These are phyloP conservation scores for Metrosideros polymorpha DNA, from an alignment of 441 rosid species.

Conservation along the genomic window DNA sequence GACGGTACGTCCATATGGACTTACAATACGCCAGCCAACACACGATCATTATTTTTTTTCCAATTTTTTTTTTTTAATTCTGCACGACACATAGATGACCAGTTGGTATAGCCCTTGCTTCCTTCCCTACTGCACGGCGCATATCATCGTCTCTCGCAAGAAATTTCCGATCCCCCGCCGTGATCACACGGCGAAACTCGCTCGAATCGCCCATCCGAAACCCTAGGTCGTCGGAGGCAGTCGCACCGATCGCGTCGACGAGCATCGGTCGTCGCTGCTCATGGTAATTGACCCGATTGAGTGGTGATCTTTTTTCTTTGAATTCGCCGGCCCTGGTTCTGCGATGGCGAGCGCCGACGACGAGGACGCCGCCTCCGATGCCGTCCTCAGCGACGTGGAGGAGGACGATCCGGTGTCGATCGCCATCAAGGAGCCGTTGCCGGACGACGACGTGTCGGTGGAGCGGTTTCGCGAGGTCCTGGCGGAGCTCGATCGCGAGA, in stretches of 20 bases:
- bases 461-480: conserved; percentile 50
- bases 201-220: background rate
- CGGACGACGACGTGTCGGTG: conserved; percentile 31
- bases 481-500: conserved; percentile 80
- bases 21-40: background rate
- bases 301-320: background rate
- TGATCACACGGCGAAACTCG: background rate
- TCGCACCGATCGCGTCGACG: background rate
- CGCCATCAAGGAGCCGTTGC: conserved; percentile 21
- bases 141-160: background rate
- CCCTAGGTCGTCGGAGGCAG: background rate
- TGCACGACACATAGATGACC: background rate
- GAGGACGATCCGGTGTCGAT: conserved; percentile 53
- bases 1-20: background rate
- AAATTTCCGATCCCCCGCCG: background rate
- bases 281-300: background rate
- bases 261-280: background rate
- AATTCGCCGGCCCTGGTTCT: background rate
- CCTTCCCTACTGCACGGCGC: background rate
- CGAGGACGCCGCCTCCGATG: conserved; percentile 56
- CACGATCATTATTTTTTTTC: background rate
- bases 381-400: conserved; percentile 85
- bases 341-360: conserved; percentile 26
- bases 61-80: background rate
- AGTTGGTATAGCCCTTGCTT: background rate